A percentile compares a stretch with the other conserved stretches of the same genome.
Conservation (phyloP, 345 rosid species). For the Limnanthes douglasii region DNA sequence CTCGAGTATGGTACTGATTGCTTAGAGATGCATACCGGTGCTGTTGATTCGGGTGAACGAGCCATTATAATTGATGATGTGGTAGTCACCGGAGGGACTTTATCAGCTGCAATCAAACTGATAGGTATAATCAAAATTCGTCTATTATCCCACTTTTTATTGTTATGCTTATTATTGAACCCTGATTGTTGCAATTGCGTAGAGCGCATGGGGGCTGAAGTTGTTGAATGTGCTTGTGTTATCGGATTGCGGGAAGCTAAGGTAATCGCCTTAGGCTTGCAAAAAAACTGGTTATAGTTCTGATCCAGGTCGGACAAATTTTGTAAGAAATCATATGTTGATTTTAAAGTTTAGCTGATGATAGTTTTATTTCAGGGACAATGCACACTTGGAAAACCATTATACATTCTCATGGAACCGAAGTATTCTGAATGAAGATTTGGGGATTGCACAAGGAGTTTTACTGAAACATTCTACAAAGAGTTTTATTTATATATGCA, state of each 20-base stretch:
- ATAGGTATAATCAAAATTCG: conserved; percentile 46
- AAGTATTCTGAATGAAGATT: too few relatives aligned
- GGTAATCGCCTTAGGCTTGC: conserved; percentile 25
- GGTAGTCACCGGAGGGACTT: conserved; percentile 83
- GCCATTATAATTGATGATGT: conserved; percentile 66
- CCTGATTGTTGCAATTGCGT: background rate
- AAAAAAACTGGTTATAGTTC: background rate
- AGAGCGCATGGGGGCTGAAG: conserved; percentile 92
- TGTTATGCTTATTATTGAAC: background rate
- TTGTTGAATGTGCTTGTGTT: conserved; percentile 79
- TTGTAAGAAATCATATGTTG: conserved; percentile 8
- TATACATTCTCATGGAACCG: conserved; percentile 72
- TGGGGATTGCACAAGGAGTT: too few relatives aligned
- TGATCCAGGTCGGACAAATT: background rate
- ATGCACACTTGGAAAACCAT: conserved; percentile 51
- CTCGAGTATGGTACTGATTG: conserved; percentile 87
- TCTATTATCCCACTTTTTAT: background rate
- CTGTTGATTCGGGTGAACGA: conserved; percentile 53
- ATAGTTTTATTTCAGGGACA: conserved; percentile 30
- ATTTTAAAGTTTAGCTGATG: conserved; percentile 11
- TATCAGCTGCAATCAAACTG: conserved; percentile 69
- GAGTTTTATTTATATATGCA: too few relatives aligned
- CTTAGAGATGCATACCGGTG: conserved; percentile 70
- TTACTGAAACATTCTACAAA: too few relatives aligned
- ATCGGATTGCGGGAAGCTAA: conserved; percentile 73